Percentiles rank a stretch among this genome's conserved stretches.
Conservation (phyloP, 2,329 filamentous ascomycete species). For the Nemania sp. region DNA sequence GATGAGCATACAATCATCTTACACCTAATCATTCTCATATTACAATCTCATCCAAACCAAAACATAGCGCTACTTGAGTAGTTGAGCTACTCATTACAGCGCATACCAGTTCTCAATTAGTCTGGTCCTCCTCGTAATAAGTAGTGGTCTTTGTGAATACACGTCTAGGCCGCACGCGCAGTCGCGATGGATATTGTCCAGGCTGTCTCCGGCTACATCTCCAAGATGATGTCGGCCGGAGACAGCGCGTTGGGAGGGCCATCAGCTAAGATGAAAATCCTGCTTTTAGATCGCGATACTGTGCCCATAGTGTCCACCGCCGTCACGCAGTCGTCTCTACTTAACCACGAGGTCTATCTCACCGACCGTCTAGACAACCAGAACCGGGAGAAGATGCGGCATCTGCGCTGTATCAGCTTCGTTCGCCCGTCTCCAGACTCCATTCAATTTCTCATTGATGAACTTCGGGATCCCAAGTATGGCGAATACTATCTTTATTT, state of each 20-base stretch:
- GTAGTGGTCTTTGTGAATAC: not conserved
- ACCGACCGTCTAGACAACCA: slow-evolving; percentile 93
- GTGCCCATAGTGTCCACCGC: slow-evolving; percentile 92
- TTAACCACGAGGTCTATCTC: slow-evolving; percentile 97
- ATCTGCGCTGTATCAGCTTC: slow-evolving; percentile 90
- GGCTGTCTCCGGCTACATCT: slow-evolving; percentile 91
- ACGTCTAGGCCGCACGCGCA: slow-evolving; percentile 12
- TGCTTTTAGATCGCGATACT: slow-evolving; percentile 91
- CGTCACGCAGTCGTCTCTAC: slow-evolving; percentile 89
- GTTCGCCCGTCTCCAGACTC: slow-evolving; percentile 90
- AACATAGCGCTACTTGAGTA: not conserved
- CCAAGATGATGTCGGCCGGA: slow-evolving; percentile 88
- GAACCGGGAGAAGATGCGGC: slow-evolving; percentile 94
- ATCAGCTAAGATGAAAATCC: slow-evolving; percentile 95
- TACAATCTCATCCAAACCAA: slow-evolving; percentile 11
- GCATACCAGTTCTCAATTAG: not conserved
- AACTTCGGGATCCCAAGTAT: slow-evolving; percentile 93
- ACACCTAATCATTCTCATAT: slow-evolving; percentile 2
- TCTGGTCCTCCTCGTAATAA: not conserved
- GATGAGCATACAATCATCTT: not conserved
- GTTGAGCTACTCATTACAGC: not conserved
- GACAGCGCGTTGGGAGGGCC: slow-evolving; percentile 68
- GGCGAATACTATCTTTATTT: slow-evolving; percentile 98
- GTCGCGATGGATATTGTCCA: slow-evolving; percentile 87
- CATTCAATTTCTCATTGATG: slow-evolving; percentile 91